Evolutionary conservation across 2,329 filamentous ascomycete genomes (phyloP).

Genomic region (Aspergillus ochraceus): DNA sequence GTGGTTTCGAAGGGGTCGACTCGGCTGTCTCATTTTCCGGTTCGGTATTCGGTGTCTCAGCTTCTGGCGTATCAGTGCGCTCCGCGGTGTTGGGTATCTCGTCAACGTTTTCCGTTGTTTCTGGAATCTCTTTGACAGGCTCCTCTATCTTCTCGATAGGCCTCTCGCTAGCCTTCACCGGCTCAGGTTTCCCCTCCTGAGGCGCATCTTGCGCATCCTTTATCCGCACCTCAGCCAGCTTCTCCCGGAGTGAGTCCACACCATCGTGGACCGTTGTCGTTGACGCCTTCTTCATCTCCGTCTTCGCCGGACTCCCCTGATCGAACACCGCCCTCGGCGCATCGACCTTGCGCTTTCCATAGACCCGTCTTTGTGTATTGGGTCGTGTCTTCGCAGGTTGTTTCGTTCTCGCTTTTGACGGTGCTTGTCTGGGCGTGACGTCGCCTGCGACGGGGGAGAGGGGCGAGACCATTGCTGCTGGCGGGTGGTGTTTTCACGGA

Average conservation of each 20-base stretch:
- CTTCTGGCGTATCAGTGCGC: neutral
- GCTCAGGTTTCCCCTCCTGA: neutral
- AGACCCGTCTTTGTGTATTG: slow-evolving; percentile 32
- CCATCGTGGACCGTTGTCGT: slow-evolving; percentile 7
- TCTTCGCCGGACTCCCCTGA: slow-evolving; percentile 27
- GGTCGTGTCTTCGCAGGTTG: slow-evolving; percentile 26
- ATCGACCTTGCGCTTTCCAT: slow-evolving; percentile 36
- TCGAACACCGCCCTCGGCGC: slow-evolving; percentile 39
- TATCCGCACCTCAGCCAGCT: slow-evolving; percentile 30
- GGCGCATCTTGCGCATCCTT: slow-evolving; percentile 10
- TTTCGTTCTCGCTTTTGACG: slow-evolving; percentile 18
- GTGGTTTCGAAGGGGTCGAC: neutral
- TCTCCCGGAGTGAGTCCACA: slow-evolving; percentile 25
- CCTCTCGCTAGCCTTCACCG: neutral
- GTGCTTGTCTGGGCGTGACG: slow-evolving; percentile 17
- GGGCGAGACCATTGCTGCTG: slow-evolving; percentile 14
- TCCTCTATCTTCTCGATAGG: neutral
- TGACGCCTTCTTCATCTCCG: slow-evolving; percentile 3
- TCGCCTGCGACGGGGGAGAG: slow-evolving; percentile 17
- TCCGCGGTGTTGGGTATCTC: neutral
- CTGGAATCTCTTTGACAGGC: neutral
- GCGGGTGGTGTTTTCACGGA: neutral
- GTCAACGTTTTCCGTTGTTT: neutral
- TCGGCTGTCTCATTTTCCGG: slow-evolving; percentile 3
- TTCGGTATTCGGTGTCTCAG: neutral